Evolutionary conservation across 2,329 filamentous ascomycete species (phyloP), one percentile per base, ranked within the genome.

Genomic region (Fusarium fracticaudum): DNA sequence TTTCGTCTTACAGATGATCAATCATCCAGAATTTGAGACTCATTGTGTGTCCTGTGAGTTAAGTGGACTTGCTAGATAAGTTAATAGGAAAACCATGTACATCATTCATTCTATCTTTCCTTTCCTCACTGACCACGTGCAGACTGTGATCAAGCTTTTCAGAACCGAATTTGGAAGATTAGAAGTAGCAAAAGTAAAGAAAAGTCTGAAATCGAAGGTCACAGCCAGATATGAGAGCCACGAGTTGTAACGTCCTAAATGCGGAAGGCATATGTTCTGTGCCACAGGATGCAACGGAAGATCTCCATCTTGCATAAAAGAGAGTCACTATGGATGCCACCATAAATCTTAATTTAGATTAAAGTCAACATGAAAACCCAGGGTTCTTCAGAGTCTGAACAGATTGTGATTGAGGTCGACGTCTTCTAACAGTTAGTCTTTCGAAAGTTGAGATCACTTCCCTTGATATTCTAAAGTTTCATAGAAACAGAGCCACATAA

Each of bases 331-430:
- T 40, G 24, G 24, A 22, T 40, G 4, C 35, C 24, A 55, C 35
- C 35, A 41, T 15, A 55, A 38, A 11, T 14, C 11, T 55, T 55
- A 31, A 31, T n/a, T 55, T 41, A 29, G 35, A 10, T 41, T 18
- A 1, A 31, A 10, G 3, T 18, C 14, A 40, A 6, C 3, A 1
- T 7, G 5, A 8, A 10, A 20, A n/a, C 20, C 1, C 5, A 6
- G 20, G 13, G 14, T 18, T 18, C 14, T 29, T 5, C 11, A 18
- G 6, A 14, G 18, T 26, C 6, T 3, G 2, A 38, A 40, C 24
- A n/a, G 8, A 6, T 10, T 3, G 33, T 35, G 33, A 35, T 35
- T 35, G 0, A 4, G 33, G 33, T 35, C 33, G 7, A 35, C 3
- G 33, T 35, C 33, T 35, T 35, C 3, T 35, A 14, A 35, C 7